Evolutionary conservation across 2,329 filamentous ascomycete genomes (phyloP), one percentile per base, ranked within the genome.

Genomic region (Stachybotrys chartarum): DNA sequence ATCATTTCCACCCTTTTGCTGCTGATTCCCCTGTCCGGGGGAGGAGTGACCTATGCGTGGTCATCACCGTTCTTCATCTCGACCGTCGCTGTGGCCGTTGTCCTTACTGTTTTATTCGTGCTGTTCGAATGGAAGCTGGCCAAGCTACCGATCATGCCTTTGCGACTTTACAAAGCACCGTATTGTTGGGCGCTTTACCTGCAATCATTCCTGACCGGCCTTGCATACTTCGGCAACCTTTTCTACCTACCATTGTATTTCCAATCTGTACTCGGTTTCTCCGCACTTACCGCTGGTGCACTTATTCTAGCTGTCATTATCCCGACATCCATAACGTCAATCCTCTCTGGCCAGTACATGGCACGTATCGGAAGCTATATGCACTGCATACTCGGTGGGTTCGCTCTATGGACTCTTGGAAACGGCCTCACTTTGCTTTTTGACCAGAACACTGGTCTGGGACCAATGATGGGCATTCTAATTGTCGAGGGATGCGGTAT

Each of bases 401-500:
- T 70, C 52, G 55, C 59, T 1, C 56, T 72, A 1, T 74, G 71
- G 69, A 66, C 69, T 0, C 54, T 73, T 2, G 72, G 70, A 8
- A 63, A 64, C n/a, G 70, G 70, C 1, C 60, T 72, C 8, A 62
- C 61, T 11, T 55, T 67, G 12, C 50, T 68, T 6, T 63, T 68
- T 39, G 59, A 59, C 52, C 56, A 60, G 3, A 54, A 61, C 6
- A 70, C 68, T 1, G 54, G 54, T 0, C 55, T 69, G 0, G 65
- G 62, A 5, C 58, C 61, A 5, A 61, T 74, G 14, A 62, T 69
- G 16, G 61, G 61, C 16, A 64, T 66, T 18, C 63, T 72, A 7
- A 59, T 72, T 12, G 57, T 74, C 3, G 61, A 68, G 6, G 72
- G 72, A 6, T 58, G 63, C 4, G 70, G 70, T 5, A 60, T 69